Percentiles rank a stretch among this genome's conserved stretches.
phyloP scores from a whole-genome alignment of 305 asterid species.

The Salvia sclarea region DNA sequence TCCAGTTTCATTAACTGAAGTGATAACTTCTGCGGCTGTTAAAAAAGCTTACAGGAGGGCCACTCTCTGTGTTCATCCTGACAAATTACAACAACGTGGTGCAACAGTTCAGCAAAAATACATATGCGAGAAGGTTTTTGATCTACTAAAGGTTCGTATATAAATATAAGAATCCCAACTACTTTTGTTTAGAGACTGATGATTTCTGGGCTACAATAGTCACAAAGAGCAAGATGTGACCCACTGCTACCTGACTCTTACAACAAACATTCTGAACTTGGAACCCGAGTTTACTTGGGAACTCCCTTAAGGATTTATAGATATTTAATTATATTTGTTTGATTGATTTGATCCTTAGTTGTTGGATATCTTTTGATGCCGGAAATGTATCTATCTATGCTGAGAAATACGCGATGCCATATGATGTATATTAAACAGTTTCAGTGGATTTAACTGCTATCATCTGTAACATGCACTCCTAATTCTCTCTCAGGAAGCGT shows the following conservation, averaged over 20 bases:
- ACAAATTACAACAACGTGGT: conserved; percentile 93
- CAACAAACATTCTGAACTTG: neutral
- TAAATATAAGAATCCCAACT: neutral
- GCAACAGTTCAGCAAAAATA: conserved; percentile 91
- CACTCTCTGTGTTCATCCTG: conserved; percentile 92
- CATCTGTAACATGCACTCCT: neutral
- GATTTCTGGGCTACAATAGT: conserved; percentile 13
- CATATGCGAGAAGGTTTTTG: conserved; percentile 90
- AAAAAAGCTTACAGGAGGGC: conserved; percentile 92
- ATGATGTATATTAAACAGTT: neutral
- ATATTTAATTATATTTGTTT: neutral
- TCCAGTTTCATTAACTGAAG: conserved; percentile 84
- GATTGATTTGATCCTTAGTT: neutral
- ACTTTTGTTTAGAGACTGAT: conserved; percentile 2
- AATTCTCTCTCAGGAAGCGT: conserved; percentile 45
- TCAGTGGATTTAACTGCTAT: conserved; percentile 6
- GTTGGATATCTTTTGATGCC: neutral
- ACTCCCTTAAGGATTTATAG: neutral
- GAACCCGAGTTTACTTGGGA: neutral
- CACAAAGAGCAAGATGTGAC: neutral
- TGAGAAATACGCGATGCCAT: neutral
- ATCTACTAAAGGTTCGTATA: conserved; percentile 78
- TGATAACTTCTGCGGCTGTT: conserved; percentile 79
- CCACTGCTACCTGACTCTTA: neutral
- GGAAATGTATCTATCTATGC: neutral